These are phyloP conservation scores for Triadica sebifera DNA, from an alignment of 345 rosid species.

Conservation along the genomic window DNA sequence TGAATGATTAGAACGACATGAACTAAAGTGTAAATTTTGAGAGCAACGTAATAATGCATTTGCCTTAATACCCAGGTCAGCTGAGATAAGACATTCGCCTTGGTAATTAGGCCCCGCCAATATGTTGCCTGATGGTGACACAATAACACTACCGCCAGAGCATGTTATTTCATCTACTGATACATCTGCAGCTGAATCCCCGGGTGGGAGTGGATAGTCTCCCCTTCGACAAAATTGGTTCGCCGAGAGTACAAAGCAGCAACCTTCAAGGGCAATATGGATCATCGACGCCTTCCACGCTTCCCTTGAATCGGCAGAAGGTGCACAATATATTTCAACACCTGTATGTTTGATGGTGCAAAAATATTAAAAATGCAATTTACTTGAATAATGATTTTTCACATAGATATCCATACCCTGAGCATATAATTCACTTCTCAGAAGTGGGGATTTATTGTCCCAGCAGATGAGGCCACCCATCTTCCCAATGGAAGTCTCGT, in stretches of 20 bases:
- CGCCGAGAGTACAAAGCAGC: constrained; percentile 33
- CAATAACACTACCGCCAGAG: constrained; percentile 28
- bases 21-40: not conserved
- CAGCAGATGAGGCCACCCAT: constrained; percentile 24
- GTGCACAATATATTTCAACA: constrained; percentile 31
- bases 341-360: constrained; percentile 7
- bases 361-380: not conserved
- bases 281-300: constrained; percentile 20
- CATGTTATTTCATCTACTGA: constrained; percentile 6
- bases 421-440: constrained; percentile 24
- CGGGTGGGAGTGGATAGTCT: constrained; percentile 8
- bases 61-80: constrained; percentile 18
- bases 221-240: constrained; percentile 23
- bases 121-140: constrained; percentile 24
- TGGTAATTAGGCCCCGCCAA: constrained; percentile 26
- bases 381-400: not conserved
- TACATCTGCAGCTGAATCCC: not conserved
- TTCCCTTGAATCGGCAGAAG: constrained; percentile 21
- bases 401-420: constrained; percentile 6
- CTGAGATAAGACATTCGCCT: constrained; percentile 28
- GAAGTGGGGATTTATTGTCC: constrained; percentile 25
- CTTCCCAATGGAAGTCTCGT: constrained; percentile 20
- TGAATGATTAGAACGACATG: not conserved
- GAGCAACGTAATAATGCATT: too few relatives aligned
- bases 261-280: constrained; percentile 28